Base-by-base conservation (phyloP, 2,329 filamentous ascomycete species). In the Neospermospora avenae region DNA sequence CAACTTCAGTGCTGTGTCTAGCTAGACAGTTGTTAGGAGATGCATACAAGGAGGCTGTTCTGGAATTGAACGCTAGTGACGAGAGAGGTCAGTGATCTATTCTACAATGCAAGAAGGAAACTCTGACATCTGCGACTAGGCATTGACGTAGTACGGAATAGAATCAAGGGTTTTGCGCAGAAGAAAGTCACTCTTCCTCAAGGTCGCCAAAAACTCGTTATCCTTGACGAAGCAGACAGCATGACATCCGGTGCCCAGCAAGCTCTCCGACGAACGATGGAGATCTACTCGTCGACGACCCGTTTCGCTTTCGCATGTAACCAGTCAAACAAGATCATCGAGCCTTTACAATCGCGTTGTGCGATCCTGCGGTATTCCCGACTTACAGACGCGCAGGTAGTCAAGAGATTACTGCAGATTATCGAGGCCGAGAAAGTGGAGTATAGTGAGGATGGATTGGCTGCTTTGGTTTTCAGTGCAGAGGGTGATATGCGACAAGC, bases 401-500 rank as follows among this genome's bases (percentile, higher is more conserved):
- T 97, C 55, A 93, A 93, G 78, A 85, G 95, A 42, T 76, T 99
- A 63, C 79, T 95, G 76, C 93, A 98, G 73, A 95, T 99, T 68
- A 95, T 92, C 72, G 89, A 95, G 72, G 92, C 91, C 0, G 95
- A 99, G 76, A 86, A 90, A 66, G 92, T 98, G 46, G 82, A 95
- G 72, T 91, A 92, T 76, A 93, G 87, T 55, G 95, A 99, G 69
- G 93, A 98, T 73, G 95, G 95, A 0, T 81, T 98, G 61, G 95
- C 93, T 0, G 95, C 95, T n/a, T 80, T 99, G 35, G 92, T 99
- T 0, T 99, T 99, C 78, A 95, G 89, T 64, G 95, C 95, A 6
- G 95, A 99, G 75, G 95, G 95, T 59, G 95, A 99, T 74, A 99
- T 99, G 95, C 86, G 95, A 63, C 95, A 99, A 77, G 95, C 95